Evolutionary conservation across 371 early-diverging fungal genomes (phyloP).

Genomic region (Capillidium heterosporum): DNA sequence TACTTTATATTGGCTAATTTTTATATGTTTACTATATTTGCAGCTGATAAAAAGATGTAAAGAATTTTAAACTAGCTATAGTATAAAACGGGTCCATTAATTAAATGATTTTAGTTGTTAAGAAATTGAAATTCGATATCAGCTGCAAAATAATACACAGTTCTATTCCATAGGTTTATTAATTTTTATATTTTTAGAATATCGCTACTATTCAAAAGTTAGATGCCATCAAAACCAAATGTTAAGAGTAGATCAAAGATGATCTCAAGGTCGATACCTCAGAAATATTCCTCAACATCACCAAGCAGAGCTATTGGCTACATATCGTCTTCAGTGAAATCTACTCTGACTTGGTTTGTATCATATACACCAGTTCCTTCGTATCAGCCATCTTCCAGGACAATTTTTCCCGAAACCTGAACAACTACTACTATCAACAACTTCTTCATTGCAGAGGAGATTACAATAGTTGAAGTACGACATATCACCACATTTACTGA

Average conservation of each 20-base stretch:
- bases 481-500: conserved; percentile 95
- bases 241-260: conserved; percentile 58
- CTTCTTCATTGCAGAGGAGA: conserved; percentile 81
- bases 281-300: conserved; percentile 68
- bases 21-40: too few relatives aligned
- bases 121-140: conserved; percentile 97
- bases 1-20: too few relatives aligned
- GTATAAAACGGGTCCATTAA: conserved; percentile 57
- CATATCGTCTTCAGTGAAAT: conserved; percentile 93
- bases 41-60: too few relatives aligned
- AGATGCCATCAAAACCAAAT: conserved; percentile 59
- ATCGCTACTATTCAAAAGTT: conserved; percentile 66
- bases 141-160: conserved; percentile 32
- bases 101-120: conserved; percentile 94
- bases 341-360: conserved; percentile 92
- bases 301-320: conserved; percentile 71
- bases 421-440: conserved; percentile 60
- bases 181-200: conserved; percentile 13
- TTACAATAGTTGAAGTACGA: conserved; percentile 89
- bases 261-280: conserved; percentile 60
- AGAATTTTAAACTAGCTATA: too few relatives aligned
- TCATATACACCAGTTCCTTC: conserved; percentile 78
- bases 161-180: not conserved
- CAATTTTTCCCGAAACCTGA: conserved; percentile 64
- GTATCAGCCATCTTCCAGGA: conserved; percentile 76